Evolutionary conservation across 1,139 yeast species (phyloP), one percentile per base, ranked within the genome.

Genomic region (Candida glucosophila): DNA sequence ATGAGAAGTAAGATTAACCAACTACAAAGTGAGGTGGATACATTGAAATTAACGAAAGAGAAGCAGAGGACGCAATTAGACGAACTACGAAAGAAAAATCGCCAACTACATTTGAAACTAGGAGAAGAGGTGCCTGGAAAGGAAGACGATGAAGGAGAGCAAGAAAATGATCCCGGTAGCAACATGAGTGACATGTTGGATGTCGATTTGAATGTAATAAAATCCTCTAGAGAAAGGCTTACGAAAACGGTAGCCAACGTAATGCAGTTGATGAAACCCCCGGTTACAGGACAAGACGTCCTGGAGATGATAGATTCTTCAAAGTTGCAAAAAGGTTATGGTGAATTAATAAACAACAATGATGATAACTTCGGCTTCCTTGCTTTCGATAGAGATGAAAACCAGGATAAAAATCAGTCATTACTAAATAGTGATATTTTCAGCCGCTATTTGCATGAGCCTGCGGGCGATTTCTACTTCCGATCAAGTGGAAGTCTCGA

Each of bases 1-100:
- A 64, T 73, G 68, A 70, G 69, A 40, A 58, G 67, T 41, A 60
- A 62, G 34, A 70, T 73, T 29, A 57, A 67, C 22, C 71, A 69
- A 33, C 44, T 73, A 22, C 76, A 71, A 36, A 69, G 76, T 18
- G 77, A 73, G 37, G 41, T 73, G 19, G 71, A 70, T 36, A 39
- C 68, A 3, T 46, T 71, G 29, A 54, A 52, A 29, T 55, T 50
- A 29, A 32, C 52, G 17, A 57, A 54, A 31, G 58, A 56, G 26
- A 58, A 55, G 29, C 69, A 64, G 30, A 47, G 45, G 19, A 20
- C 42, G 4, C 44, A 42, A 19, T 62, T 64, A 20, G 39, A 39
- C 5, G 36, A 41, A 25, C 46, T 65, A 25, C 59, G 59, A 31
- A 31, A 35, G 19, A 55, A 50, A 28, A 40, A 41, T 24, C 22